These are phyloP conservation scores for Verticillium dahliae DNA, from an alignment of 2,329 filamentous ascomycete genomes.

Conservation along the genomic window DNA sequence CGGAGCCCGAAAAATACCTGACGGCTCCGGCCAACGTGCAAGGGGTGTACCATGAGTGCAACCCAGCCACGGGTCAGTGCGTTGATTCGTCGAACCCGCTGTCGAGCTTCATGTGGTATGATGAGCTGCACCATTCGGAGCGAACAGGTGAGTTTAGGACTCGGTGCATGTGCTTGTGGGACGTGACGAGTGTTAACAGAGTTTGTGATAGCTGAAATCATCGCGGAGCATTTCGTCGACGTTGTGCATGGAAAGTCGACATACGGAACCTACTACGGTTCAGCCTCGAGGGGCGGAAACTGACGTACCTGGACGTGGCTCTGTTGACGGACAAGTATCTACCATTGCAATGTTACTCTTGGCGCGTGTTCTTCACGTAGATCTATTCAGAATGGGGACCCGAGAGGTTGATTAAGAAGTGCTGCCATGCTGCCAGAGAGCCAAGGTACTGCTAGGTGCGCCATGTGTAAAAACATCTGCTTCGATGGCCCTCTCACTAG, in stretches of 20 bases:
- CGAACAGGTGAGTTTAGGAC: constrained; percentile 48
- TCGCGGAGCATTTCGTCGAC: constrained; percentile 33
- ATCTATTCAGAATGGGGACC: no score
- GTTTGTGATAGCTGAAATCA: constrained; percentile 18
- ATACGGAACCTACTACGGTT: constrained; percentile 26
- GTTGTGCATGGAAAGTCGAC: constrained; percentile 31
- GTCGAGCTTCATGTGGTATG: constrained; percentile 64
- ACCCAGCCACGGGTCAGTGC: constrained; percentile 23
- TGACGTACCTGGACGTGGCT: not conserved
- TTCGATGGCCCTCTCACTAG: no score
- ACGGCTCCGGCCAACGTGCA: constrained; percentile 57
- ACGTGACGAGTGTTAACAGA: constrained; percentile 13
- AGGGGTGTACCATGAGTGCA: constrained; percentile 51
- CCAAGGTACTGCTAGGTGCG: no score
- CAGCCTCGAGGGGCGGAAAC: not conserved
- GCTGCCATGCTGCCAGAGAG: no score
- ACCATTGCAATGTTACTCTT: no score
- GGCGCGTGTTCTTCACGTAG: no score
- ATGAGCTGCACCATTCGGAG: constrained; percentile 66
- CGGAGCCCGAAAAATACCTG: constrained; percentile 54
- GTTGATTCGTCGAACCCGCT: constrained; percentile 29
- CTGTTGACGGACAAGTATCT: no score
- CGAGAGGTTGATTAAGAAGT: no score
- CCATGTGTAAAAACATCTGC: no score
- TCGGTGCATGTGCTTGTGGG: not conserved